Conservation (phyloP, 169 alveolate species). For the Eimeria maxima region DNA sequence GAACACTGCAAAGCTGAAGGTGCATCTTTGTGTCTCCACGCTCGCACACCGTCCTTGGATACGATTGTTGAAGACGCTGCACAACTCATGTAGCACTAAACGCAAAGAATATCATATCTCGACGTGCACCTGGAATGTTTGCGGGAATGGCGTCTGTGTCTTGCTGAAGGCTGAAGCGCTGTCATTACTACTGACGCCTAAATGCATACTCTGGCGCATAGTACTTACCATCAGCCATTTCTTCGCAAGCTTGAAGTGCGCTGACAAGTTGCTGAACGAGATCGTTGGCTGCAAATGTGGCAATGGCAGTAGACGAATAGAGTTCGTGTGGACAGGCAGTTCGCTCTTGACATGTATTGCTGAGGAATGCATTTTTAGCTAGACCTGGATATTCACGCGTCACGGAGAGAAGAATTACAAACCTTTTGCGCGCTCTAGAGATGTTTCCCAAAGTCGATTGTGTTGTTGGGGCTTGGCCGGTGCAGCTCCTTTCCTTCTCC, state of each 20-base stretch:
- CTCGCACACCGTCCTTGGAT: slow-evolving; percentile 81
- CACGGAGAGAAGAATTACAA: not conserved
- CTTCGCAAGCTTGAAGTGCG: slow-evolving; percentile 78
- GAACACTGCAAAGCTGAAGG: not conserved
- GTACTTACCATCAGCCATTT: slow-evolving; percentile 4
- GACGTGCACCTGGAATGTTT: not conserved
- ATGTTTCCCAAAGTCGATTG: slow-evolving; percentile 20
- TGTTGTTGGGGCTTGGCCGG: slow-evolving; percentile 14
- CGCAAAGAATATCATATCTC: not conserved
- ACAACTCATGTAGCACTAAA: not conserved
- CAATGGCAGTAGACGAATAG: not conserved
- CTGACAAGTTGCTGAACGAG: slow-evolving; percentile 64
- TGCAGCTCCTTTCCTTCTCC: slow-evolving; percentile 34
- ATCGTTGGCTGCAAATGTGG: slow-evolving; percentile 24
- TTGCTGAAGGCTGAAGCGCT: slow-evolving; percentile 13
- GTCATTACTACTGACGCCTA: not conserved
- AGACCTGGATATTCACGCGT: not conserved
- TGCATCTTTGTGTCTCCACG: slow-evolving; percentile 56
- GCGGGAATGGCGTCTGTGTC: not conserved
- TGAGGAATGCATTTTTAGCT: not conserved
- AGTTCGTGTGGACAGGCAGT: not conserved
- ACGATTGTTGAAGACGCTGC: slow-evolving; percentile 68
- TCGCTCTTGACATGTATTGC: not conserved
- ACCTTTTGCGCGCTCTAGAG: slow-evolving; percentile 65
- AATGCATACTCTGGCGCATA: not conserved